Base-by-base conservation (phyloP, 495 filamentous ascomycete species). In the Astrothelium macrocarpum region DNA sequence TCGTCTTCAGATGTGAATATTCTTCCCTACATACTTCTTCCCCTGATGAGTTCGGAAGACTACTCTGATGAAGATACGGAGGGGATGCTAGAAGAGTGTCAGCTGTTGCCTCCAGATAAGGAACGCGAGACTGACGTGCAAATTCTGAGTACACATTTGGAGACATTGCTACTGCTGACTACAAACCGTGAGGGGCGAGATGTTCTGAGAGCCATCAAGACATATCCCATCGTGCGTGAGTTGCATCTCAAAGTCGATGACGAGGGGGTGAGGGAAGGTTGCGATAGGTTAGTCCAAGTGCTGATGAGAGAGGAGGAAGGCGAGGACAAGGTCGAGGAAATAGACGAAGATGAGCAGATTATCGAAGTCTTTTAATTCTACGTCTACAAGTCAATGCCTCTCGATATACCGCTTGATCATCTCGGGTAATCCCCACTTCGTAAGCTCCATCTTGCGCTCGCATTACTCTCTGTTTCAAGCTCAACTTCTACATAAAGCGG, bases 191-290 rank as follows among this genome's bases (percentile, higher is more conserved):
- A 86, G 67, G 91, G 89, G 1, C 80, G 90, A 46, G 86, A 91
- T 26, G 72, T 79, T 59, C 80, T 97, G 80, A 83, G 88, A 64
- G 79, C 76, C 12, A 75, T 87, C n/a, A 88, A 90, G 65, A 87
- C 93, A 4, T 97, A 98, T 73, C 89, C 91, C 0, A 86, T 97
- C 59, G 80, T 98, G 34, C 78, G 93, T 62, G 94, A 97, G 71
- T 85, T 87, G 34, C 94, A 98, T 80, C 68, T 90, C 64, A 79
- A 83, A 49, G 84, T 91, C 14, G 80, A 92, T 32, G 78, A 96
- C 71, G 92, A 96, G 61, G 85, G 78, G 23, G 90, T 98, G 43
- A 80, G 82, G 65, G 92, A 95, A 69, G 88, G 84, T 18, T 94
- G 90, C 68, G 94, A 98, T 72, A 80, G 94, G 68, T 69, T 97